Conservation (phyloP, 2,329 filamentous ascomycete species). For the Aotearoamyces nothofagi region DNA sequence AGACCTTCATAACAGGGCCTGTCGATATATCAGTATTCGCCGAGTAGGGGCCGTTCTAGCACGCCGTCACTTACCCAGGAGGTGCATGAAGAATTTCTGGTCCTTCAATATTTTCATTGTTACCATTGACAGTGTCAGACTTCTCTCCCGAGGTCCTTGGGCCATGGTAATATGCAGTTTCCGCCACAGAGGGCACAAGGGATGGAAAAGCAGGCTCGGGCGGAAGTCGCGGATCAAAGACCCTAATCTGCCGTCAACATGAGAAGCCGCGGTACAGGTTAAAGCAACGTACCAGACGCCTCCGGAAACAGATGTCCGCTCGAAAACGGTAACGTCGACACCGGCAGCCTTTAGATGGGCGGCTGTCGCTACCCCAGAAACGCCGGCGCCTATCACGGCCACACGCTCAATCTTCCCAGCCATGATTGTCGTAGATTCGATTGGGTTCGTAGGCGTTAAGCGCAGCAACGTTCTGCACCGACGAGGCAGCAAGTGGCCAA, state of each 20-base stretch:
- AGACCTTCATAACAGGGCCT: slow-evolving; percentile 4
- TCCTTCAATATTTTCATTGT: too few species aligned
- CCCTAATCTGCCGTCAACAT: too few species aligned
- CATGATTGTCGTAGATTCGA: too few species aligned
- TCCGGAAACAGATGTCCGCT: slow-evolving; percentile 32
- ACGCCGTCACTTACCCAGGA: slow-evolving; percentile 3
- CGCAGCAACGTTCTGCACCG: too few species aligned
- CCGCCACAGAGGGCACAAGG: slow-evolving; percentile 1
- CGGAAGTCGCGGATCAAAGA: slow-evolving; percentile 2
- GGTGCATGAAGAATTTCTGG: slow-evolving; percentile 2
- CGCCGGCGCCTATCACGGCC: slow-evolving; percentile 31
- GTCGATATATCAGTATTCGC: too few species aligned
- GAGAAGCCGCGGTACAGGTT: too few species aligned
- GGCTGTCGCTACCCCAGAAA: slow-evolving; percentile 29
- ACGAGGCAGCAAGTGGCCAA: too few species aligned
- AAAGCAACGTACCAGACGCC: slow-evolving; percentile 32
- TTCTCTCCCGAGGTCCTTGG: too few species aligned
- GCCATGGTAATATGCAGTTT: background rate
- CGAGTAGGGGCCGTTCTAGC: too few species aligned
- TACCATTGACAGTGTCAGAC: too few species aligned
- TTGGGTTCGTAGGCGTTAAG: too few species aligned
- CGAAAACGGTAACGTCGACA: slow-evolving; percentile 34
- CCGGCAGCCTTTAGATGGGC: slow-evolving; percentile 26
- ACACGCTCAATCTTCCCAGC: slow-evolving; percentile 13
- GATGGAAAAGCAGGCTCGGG: slow-evolving; percentile 3